Conservation (phyloP, 2,329 filamentous ascomycete genomes). For the Pezizomycotina sp. region DNA sequence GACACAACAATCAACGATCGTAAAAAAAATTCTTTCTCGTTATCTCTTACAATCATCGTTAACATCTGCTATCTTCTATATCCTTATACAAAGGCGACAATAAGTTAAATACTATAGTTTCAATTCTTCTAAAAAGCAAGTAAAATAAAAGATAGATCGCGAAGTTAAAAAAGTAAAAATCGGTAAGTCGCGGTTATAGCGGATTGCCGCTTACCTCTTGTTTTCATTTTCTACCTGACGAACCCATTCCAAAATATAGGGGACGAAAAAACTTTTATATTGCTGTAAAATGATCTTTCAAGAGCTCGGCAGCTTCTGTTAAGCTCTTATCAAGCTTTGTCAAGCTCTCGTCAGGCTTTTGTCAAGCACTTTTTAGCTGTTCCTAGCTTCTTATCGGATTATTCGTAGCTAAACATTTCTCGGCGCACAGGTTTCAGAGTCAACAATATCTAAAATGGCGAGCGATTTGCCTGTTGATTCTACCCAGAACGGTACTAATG, state of each 20-base stretch:
- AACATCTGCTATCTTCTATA: no score
- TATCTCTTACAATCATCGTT: conserved; percentile 4
- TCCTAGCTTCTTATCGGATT: not conserved
- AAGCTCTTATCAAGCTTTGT: not conserved
- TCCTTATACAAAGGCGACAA: no score
- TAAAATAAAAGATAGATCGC: no score
- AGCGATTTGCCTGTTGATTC: conserved; percentile 12
- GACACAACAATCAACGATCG: conserved; percentile 1
- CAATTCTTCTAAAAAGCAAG: no score
- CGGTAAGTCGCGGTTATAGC: no score
- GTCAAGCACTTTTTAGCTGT: not conserved
- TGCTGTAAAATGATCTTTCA: not conserved
- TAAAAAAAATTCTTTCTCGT: not conserved
- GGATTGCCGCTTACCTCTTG: no score
- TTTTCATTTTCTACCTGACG: no score
- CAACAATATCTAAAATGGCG: conserved; percentile 8
- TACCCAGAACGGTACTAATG: conserved; percentile 12
- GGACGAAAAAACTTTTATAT: conserved; percentile 1
- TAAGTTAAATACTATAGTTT: no score
- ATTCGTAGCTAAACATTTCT: not conserved
- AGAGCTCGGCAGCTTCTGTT: not conserved
- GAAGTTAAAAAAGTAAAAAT: no score
- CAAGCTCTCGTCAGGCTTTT: not conserved
- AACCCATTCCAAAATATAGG: no score
- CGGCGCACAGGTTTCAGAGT: no score